Percentiles rank a stretch among this genome's conserved stretches.
These are phyloP conservation scores for Starmerella floricola DNA, from an alignment of 805 yeast species.

Conservation along the genomic window DNA sequence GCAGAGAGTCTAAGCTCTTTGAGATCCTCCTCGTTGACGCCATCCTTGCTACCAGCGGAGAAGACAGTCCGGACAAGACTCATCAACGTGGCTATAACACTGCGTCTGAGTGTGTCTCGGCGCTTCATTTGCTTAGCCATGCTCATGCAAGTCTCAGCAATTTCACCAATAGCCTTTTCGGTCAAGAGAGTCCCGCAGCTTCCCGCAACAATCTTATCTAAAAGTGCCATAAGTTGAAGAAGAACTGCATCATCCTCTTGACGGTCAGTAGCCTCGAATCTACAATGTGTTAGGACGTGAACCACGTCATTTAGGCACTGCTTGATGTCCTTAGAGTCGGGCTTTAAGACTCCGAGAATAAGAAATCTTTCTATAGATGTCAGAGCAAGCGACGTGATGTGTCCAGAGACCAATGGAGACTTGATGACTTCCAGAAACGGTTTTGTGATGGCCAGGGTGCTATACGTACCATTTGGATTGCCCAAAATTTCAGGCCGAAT, in stretches of 20 bases:
- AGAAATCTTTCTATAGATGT: constrained; percentile 63
- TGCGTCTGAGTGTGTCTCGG: constrained; percentile 74
- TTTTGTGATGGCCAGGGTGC: constrained; percentile 60
- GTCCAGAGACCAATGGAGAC: constrained; percentile 75
- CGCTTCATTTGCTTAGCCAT: constrained; percentile 86
- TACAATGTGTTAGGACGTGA: constrained; percentile 76
- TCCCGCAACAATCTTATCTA: constrained; percentile 58
- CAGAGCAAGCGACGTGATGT: constrained; percentile 70
- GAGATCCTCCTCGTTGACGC: not conserved
- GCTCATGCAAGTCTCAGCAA: constrained; percentile 79
- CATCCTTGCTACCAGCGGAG: constrained; percentile 3
- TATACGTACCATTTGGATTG: constrained; percentile 42
- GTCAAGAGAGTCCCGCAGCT: constrained; percentile 53
- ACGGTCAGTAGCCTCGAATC: constrained; percentile 91
- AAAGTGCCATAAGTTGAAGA: constrained; percentile 62
- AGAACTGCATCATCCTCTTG: constrained; percentile 83
- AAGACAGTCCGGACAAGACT: constrained; percentile 17
- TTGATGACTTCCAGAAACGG: constrained; percentile 80
- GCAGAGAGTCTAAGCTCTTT: constrained; percentile 36
- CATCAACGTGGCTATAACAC: constrained; percentile 44
- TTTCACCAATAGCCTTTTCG: constrained; percentile 75
- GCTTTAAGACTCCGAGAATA: constrained; percentile 52
- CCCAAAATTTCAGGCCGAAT: constrained; percentile 56
- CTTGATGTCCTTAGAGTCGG: constrained; percentile 42
- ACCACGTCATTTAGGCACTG: constrained; percentile 53